Evolutionary conservation across 1,284 basidiomycete genomes (phyloP).

Genomic region (Puccinia horiana): DNA sequence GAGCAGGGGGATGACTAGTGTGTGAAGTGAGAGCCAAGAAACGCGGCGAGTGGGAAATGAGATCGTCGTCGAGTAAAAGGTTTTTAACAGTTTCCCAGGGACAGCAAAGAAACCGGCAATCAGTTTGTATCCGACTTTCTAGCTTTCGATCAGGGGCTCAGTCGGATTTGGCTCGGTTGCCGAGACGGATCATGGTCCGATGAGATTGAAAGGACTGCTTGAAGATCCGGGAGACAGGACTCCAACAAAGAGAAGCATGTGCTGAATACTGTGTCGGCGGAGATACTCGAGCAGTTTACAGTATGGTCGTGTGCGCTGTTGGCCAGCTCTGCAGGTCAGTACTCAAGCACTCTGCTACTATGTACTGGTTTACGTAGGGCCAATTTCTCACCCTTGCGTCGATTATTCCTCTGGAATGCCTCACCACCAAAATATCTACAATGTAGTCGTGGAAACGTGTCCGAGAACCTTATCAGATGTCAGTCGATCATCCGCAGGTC

Average conservation of each 20-base stretch:
- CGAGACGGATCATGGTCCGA: background rate
- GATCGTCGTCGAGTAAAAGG: too few species aligned
- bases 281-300: background rate
- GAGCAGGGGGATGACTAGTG: background rate
- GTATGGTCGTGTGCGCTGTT: conserved; percentile 22
- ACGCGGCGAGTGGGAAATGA: too few species aligned
- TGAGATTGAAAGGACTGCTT: too few species aligned
- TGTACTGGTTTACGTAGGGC: background rate
- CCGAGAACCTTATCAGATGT: conserved; percentile 24
- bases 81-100: too few species aligned
- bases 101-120: too few species aligned
- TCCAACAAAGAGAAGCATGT: background rate
- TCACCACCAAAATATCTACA: too few species aligned
- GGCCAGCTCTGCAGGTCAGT: conserved; percentile 36
- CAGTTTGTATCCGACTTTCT: background rate
- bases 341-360: background rate
- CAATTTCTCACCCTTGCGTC: too few species aligned
- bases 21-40: background rate
- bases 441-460: conserved; percentile 15
- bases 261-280: too few species aligned
- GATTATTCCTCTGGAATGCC: too few species aligned
- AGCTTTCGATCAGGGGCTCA: background rate
- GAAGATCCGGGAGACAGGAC: background rate
- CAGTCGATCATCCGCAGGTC: conserved; percentile 28
- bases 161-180: background rate